phyloP scores from a whole-genome alignment of 176 grass and related monocot species.

The Ensete ventricosum region DNA sequence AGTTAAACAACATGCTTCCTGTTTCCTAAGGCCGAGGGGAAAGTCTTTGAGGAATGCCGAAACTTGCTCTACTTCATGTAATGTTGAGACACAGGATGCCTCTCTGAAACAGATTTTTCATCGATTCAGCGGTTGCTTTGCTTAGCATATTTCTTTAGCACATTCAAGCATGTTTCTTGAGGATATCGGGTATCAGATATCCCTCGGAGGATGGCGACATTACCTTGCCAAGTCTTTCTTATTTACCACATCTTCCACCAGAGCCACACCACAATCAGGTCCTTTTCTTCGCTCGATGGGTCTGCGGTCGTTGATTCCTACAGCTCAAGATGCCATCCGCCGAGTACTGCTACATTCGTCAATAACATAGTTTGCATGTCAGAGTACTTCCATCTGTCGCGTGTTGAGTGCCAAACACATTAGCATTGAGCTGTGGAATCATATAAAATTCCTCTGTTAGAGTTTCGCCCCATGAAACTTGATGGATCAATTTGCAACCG shows the following conservation, averaged over 20 bases:
- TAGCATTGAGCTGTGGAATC: neutral
- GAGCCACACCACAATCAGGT: neutral
- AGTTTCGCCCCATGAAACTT: neutral
- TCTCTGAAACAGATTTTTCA: constrained; percentile 30
- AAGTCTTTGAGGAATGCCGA: constrained; percentile 26
- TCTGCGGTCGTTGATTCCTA: neutral
- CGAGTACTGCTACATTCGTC: neutral
- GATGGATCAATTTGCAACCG: neutral
- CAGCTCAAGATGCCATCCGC: neutral
- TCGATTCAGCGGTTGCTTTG: constrained; percentile 29
- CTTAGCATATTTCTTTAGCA: constrained; percentile 6
- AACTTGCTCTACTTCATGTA: constrained; percentile 51
- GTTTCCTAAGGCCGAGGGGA: constrained; percentile 31
- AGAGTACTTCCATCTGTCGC: neutral
- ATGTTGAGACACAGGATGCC: constrained; percentile 44
- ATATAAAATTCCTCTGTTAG: neutral
- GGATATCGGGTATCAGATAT: neutral
- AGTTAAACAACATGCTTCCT: constrained; percentile 22
- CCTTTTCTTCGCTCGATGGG: neutral
- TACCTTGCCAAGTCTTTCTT: neutral
- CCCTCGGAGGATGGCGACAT: neutral
- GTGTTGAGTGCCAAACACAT: neutral
- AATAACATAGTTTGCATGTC: neutral
- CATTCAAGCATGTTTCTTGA: neutral
- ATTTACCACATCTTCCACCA: neutral